phyloP scores from a whole-genome alignment of 495 filamentous ascomycete species.

The Neurospora cerealis region DNA sequence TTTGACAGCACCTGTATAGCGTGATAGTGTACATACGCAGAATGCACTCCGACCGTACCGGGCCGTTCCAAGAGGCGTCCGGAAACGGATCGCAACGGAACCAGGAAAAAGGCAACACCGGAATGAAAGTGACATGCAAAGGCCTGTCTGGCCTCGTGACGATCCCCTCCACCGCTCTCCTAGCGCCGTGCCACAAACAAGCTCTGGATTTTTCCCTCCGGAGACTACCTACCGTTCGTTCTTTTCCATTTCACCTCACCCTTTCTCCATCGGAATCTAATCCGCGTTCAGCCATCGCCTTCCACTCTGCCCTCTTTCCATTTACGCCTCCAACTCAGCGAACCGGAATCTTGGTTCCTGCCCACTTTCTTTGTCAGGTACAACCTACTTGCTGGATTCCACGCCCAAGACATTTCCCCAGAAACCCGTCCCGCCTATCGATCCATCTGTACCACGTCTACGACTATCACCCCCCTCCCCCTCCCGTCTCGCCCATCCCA shows the following conservation, averaged over 20 bases:
- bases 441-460: background rate
- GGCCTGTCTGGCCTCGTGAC: background rate
- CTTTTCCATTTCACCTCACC: background rate
- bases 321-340: background rate
- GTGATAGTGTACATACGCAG: background rate
- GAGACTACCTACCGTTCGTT: background rate
- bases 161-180: background rate
- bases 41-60: background rate
- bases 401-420: background rate
- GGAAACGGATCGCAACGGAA: background rate
- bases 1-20: background rate
- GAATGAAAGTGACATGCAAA: background rate
- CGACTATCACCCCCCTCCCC: conserved; percentile 1
- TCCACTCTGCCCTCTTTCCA: background rate
- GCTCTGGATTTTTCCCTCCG: background rate
- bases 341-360: background rate
- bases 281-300: background rate
- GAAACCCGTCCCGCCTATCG: background rate
- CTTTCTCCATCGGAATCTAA: background rate
- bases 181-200: background rate
- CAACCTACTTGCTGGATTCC: background rate
- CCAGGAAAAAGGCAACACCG: background rate
- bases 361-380: background rate
- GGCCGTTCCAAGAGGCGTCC: background rate
- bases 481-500: background rate